Evolutionary conservation across 1,139 yeast species (phyloP).

Genomic region (Geotrichum klebahnii): DNA sequence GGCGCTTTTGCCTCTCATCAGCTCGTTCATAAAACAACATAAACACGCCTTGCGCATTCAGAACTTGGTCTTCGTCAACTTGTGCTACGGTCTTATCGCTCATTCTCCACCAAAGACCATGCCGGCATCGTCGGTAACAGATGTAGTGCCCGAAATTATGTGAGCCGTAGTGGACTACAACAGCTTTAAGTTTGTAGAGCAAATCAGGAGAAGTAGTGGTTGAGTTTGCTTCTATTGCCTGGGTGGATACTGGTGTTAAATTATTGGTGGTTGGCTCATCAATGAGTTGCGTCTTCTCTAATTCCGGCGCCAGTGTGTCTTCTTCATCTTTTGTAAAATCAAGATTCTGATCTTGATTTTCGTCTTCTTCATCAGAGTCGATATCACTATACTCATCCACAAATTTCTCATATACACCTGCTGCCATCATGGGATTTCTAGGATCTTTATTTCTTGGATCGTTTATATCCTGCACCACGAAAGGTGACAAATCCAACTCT

Average conservation of each 20-base stretch:
- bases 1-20: constrained; percentile 3
- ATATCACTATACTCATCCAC: constrained; percentile 32
- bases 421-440: constrained; percentile 53
- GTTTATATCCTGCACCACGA: constrained; percentile 61
- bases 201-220: constrained; percentile 7
- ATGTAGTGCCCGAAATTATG: constrained; percentile 95
- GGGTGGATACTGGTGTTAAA: background rate
- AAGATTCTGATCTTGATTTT: constrained; percentile 25
- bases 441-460: constrained; percentile 70
- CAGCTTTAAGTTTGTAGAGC: constrained; percentile 70
- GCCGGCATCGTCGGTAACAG: constrained; percentile 63
- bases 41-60: constrained; percentile 79
- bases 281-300: no score
- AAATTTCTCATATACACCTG: constrained; percentile 44
- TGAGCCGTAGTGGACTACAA: constrained; percentile 86
- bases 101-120: constrained; percentile 92
- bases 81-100: constrained; percentile 84
- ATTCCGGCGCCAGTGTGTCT: no score
- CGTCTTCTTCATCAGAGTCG: constrained; percentile 24
- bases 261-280: no score
- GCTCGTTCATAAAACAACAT: constrained; percentile 76
- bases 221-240: background rate
- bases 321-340: constrained; percentile 19
- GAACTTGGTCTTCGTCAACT: constrained; percentile 73
- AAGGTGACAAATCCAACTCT: constrained; percentile 59